A percentile compares a stretch with the other conserved stretches of the same genome.
Conservation (phyloP, 202 grass and related monocot species). For the Saccharum hybrid region DNA sequence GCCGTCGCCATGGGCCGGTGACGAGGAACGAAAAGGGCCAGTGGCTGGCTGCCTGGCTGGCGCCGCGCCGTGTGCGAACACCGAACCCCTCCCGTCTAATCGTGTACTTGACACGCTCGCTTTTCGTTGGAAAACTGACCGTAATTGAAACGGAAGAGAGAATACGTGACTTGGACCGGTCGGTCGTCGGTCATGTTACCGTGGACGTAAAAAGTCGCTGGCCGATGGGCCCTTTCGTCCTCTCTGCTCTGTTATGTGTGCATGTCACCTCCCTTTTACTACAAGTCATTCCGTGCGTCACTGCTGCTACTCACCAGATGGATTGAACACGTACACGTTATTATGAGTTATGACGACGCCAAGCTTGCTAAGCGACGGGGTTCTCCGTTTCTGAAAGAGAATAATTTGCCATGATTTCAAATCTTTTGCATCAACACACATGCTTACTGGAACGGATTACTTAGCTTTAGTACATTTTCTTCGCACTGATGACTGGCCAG, state of each 20-base stretch:
- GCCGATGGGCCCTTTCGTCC: background rate
- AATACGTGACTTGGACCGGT: background rate
- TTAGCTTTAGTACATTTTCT: background rate
- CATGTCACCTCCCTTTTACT: background rate
- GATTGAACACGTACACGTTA: slow-evolving; percentile 10
- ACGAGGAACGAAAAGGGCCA: background rate
- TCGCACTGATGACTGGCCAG: background rate
- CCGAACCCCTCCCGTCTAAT: background rate
- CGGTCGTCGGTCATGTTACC: background rate
- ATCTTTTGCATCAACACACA: background rate
- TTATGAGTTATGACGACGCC: background rate
- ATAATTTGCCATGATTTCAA: slow-evolving; percentile 14
- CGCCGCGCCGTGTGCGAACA: slow-evolving; percentile 12
- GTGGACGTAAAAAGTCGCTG: slow-evolving; percentile 23
- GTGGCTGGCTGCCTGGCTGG: too few species aligned
- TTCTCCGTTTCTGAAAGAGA: background rate
- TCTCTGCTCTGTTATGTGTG: background rate
- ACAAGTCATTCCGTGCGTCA: slow-evolving; percentile 37
- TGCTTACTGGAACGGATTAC: background rate
- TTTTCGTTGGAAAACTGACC: slow-evolving; percentile 22
- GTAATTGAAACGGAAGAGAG: background rate
- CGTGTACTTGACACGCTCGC: background rate
- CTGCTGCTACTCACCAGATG: background rate
- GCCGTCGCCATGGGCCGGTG: slow-evolving; percentile 25
- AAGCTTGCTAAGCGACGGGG: slow-evolving; percentile 8